Conservation (phyloP, 495 filamentous ascomycete genomes). For the Trichoderma asperelloides region DNA sequence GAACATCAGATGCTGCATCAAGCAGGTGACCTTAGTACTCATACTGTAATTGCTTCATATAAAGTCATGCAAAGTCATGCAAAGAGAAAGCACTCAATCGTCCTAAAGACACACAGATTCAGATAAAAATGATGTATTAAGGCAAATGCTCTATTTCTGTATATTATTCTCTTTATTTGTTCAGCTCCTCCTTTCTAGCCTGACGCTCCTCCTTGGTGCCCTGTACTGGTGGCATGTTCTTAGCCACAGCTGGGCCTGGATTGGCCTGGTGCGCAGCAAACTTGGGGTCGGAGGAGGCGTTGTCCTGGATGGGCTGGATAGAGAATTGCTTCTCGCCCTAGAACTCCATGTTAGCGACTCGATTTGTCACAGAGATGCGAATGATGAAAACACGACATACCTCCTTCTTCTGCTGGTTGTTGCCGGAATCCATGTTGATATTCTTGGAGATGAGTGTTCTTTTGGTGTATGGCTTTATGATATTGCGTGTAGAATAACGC, state of each 20-base stretch:
- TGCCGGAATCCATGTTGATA: constrained; percentile 9
- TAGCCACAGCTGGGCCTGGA: constrained; percentile 41
- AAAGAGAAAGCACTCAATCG: no score
- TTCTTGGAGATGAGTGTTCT: background rate
- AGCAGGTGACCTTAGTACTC: no score
- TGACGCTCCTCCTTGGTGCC: constrained; percentile 60
- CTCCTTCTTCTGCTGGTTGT: constrained; percentile 11
- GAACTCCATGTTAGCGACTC: background rate
- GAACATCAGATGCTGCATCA: no score
- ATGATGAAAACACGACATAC: background rate
- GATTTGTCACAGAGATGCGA: no score
- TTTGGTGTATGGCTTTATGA: background rate
- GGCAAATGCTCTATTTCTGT: no score
- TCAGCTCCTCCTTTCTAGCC: constrained; percentile 54
- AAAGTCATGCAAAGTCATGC: no score
- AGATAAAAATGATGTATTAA: no score
- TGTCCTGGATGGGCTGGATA: constrained; percentile 17
- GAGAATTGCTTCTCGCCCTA: constrained; percentile 17
- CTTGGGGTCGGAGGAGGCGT: constrained; percentile 25
- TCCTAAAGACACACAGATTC: no score
- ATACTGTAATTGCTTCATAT: no score
- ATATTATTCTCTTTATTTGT: constrained; percentile 37
- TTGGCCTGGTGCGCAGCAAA: constrained; percentile 38
- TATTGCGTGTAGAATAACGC: background rate
- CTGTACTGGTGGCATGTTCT: constrained; percentile 39